Evolutionary conservation across 805 yeast species (phyloP).

Genomic region (Ogataea glucozyma): DNA sequence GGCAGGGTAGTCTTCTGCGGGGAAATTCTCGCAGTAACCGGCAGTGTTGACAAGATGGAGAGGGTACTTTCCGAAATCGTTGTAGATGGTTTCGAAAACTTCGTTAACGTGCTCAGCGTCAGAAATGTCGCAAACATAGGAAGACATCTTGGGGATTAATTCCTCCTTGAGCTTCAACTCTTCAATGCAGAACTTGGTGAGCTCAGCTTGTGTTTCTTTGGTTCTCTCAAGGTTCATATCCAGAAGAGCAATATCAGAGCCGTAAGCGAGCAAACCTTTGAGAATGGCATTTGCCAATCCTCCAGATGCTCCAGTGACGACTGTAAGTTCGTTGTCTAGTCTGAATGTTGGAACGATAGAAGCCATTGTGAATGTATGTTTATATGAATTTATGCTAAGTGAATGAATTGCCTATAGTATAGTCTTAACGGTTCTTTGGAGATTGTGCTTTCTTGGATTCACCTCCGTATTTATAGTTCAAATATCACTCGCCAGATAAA

Average conservation of each 20-base stretch:
- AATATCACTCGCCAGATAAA: slow-evolving; percentile 3
- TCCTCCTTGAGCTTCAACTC: slow-evolving; percentile 30
- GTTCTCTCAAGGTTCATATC: slow-evolving; percentile 67
- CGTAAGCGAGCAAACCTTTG: slow-evolving; percentile 70
- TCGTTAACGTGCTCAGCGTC: slow-evolving; percentile 59
- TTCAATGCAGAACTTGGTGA: slow-evolving; percentile 30
- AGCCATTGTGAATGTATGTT: slow-evolving; percentile 19
- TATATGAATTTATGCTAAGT: neutral
- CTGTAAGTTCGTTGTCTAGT: slow-evolving; percentile 68
- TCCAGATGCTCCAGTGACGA: slow-evolving; percentile 82
- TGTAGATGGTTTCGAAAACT: slow-evolving; percentile 53
- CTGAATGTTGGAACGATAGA: slow-evolving; percentile 60
- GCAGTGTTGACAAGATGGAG: slow-evolving; percentile 74
- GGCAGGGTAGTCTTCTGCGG: slow-evolving; percentile 77
- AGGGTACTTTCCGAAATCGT: slow-evolving; percentile 60
- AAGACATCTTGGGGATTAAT: slow-evolving; percentile 44
- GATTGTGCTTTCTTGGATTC: slow-evolving; percentile 23
- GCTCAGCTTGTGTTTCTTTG: slow-evolving; percentile 53
- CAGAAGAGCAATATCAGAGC: slow-evolving; percentile 72
- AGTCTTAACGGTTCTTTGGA: too few species aligned
- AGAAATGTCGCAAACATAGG: slow-evolving; percentile 76
- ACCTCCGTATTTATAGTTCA: slow-evolving; percentile 3
- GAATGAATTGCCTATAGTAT: too few species aligned
- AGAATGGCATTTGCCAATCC: slow-evolving; percentile 68
- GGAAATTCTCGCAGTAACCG: slow-evolving; percentile 81